These are phyloP conservation scores for Podaxis sp. DNA, from an alignment of 768 basidiomycete genomes.

Conservation along the genomic window DNA sequence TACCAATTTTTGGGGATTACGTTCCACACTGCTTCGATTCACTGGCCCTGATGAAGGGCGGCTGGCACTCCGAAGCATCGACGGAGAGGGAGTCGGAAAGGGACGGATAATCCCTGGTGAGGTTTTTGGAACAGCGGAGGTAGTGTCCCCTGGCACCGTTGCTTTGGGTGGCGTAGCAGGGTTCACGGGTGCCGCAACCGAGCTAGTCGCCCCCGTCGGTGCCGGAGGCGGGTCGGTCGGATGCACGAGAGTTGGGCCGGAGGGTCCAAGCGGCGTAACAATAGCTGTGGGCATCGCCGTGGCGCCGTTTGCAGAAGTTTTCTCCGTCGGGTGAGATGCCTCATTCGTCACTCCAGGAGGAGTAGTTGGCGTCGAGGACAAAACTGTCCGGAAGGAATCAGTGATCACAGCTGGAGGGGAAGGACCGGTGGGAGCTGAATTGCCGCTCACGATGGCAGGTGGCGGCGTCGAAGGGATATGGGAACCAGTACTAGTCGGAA, in stretches of 20 bases:
- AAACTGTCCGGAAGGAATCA: not conserved
- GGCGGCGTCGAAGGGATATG: not conserved
- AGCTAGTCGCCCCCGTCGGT: not conserved
- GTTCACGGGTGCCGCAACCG: not conserved
- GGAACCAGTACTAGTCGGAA: not conserved
- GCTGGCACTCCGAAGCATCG: too few relatives aligned
- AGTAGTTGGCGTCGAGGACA: not conserved
- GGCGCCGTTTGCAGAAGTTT: not conserved
- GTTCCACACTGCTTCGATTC: not conserved
- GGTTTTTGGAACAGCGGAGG: not conserved
- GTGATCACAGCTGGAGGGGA: not conserved
- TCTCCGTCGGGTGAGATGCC: not conserved
- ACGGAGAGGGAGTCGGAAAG: not conserved
- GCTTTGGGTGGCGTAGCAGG: not conserved
- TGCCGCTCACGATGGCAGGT: not conserved
- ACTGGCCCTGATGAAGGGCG: not conserved
- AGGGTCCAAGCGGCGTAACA: not conserved
- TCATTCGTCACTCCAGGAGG: not conserved
- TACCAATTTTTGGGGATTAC: not conserved
- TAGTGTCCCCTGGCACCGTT: not conserved
- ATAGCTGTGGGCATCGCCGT: not conserved
- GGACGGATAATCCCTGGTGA: not conserved
- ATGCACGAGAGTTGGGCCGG: not conserved
- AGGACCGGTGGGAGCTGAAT: not conserved
- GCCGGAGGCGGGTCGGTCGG: not conserved